Evolutionary conservation across 1,284 basidiomycete genomes (phyloP), one percentile per base, ranked within the genome.

Genomic region (Coriolopsis trogii): DNA sequence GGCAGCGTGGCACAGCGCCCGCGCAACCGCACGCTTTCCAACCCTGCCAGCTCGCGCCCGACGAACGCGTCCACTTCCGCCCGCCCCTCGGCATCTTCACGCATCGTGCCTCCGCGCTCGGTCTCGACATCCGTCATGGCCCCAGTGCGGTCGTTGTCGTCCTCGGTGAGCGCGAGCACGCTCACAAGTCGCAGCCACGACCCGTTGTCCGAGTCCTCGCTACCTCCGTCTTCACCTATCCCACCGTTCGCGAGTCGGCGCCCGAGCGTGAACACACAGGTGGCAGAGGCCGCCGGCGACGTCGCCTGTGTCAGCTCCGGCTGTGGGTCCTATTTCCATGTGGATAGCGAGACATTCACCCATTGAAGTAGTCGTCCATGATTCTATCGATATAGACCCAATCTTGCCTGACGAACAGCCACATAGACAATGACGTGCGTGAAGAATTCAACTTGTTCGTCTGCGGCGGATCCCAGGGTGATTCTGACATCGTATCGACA

Each of bases 11-110:
- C 46, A 1, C n/a, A n/a, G n/a, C 48, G 41, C 16, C 42, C 38
- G 37, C 52, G 53, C 10, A 53, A 53, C 13, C 59, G 61, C 26
- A 60, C 61, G 15, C 52, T 59, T 23, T 63, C 61, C 13, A 59
- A 50, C 46, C 53, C 58, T 2, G 55, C n/a, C n/a, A n/a, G 53
- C 4, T 45, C 55, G 9, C 53, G 53, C 37, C 44, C 47, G 8
- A 26, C 25, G 13, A 33, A 39, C 29, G 34, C 23, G 24, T 33
- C 28, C 34, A 38, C 21, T 37, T 31, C 41, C 6, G 37, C 24
- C 38, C 49, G 16, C 23, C 24, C 15, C 46, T 52, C 18, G 8
- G 16, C 46, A 0, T 40, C 48, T 18, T 57, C 55, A 6, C 42
- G 40, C 8, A 53, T 49, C 18, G 38, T 53, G 28, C 53, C 56